Conservation (phyloP, 805 yeast species). For the Wickerhamiella kurtzmanii region DNA sequence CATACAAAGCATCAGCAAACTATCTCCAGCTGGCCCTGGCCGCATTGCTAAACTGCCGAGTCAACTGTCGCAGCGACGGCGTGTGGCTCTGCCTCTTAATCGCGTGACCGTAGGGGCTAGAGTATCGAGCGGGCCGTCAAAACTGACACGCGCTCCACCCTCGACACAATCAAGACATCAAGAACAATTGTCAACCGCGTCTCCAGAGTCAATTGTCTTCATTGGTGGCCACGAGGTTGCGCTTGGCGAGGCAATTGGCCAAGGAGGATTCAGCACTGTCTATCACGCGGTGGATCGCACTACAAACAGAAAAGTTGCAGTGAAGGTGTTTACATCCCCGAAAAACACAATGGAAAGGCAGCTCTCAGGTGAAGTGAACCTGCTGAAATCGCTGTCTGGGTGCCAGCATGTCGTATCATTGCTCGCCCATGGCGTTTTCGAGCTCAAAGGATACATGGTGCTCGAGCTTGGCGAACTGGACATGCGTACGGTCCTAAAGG, state of each 20-base stretch:
- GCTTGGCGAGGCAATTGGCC: conserved; percentile 5
- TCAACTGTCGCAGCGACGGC: too few relatives aligned
- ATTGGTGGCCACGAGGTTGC: too few relatives aligned
- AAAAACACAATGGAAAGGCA: conserved; percentile 1
- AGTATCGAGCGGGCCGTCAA: too few relatives aligned
- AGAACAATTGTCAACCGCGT: not conserved
- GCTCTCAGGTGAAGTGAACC: conserved; percentile 64
- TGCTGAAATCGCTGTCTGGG: conserved; percentile 44
- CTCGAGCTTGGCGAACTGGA: conserved; percentile 96
- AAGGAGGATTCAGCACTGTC: conserved; percentile 14
- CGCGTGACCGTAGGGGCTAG: too few relatives aligned
- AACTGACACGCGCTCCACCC: too few relatives aligned
- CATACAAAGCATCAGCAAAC: too few relatives aligned
- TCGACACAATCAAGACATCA: too few relatives aligned
- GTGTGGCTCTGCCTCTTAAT: too few relatives aligned
- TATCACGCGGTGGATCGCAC: conserved; percentile 4
- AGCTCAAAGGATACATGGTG: conserved; percentile 52
- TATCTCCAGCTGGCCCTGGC: too few relatives aligned
- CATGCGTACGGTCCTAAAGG: conserved; percentile 63
- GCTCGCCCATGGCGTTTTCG: conserved; percentile 56
- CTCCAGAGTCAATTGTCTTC: not conserved
- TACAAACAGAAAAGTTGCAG: conserved; percentile 5
- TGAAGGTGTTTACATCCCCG: conserved; percentile 8
- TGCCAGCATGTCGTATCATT: conserved; percentile 66
- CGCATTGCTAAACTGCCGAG: too few relatives aligned